Evolutionary conservation across 768 basidiomycete genomes (phyloP).

Genomic region (Macrolepiota albuminosa): DNA sequence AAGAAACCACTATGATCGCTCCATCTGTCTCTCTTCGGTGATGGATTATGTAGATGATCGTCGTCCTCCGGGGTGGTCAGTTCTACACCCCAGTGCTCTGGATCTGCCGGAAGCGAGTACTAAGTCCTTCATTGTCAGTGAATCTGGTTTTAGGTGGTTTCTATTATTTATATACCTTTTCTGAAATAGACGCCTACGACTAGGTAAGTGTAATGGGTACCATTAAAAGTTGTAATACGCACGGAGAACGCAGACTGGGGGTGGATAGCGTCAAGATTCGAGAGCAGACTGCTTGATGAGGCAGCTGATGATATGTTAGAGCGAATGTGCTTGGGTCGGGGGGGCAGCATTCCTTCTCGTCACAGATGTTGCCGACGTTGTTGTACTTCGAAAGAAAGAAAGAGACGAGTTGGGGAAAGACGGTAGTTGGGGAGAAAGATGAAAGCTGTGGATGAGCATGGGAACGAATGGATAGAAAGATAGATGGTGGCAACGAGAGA

Average conservation of each 20-base stretch:
- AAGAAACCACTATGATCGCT: conserved; percentile 56
- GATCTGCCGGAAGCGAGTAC: conserved; percentile 40
- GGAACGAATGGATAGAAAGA: neutral
- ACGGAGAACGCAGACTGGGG: conserved; percentile 15
- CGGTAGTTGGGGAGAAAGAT: neutral
- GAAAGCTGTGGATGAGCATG: neutral
- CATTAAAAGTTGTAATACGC: neutral
- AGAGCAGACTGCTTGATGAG: conserved; percentile 18
- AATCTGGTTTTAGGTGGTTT: neutral
- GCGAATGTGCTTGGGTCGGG: conserved; percentile 7
- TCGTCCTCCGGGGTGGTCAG: conserved; percentile 50
- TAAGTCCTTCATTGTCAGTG: conserved; percentile 9
- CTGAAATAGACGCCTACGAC: conserved; percentile 23
- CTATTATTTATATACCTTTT: conserved; percentile 20
- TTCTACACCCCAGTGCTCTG: conserved; percentile 42
- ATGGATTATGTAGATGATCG: conserved; percentile 62
- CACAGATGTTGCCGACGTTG: conserved; percentile 2
- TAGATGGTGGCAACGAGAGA: neutral
- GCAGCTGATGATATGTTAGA: conserved; percentile 17
- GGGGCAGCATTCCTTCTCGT: conserved; percentile 11
- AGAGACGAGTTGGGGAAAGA: conserved; percentile 8
- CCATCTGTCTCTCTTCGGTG: conserved; percentile 47
- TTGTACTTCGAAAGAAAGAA: neutral
- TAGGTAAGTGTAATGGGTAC: neutral
- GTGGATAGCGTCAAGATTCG: neutral